phyloP scores from a whole-genome alignment of 164 flowering plant species.

The Berberis vulgaris region DNA sequence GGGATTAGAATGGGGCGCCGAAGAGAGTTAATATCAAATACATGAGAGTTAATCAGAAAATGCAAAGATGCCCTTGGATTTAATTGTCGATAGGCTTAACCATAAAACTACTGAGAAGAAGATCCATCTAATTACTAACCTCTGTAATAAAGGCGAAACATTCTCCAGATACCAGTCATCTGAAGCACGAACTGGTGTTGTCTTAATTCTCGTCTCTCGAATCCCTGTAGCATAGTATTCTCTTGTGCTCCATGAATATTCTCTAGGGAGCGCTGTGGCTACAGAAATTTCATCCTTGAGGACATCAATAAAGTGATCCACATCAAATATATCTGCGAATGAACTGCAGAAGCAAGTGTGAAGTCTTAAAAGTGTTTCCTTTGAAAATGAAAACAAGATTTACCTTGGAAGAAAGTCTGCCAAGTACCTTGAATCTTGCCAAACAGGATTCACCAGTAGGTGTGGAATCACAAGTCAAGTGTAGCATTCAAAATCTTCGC shows the following conservation, averaged over 20 bases:
- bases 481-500: conserved; percentile 97
- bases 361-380: conserved; percentile 9
- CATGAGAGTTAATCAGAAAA: too few relatives aligned
- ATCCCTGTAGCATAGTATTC: conserved; percentile 92
- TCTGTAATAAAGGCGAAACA: conserved; percentile 73
- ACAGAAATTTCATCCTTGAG: conserved; percentile 83
- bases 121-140: conserved; percentile 33
- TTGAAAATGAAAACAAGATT: background rate
- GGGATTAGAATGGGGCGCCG: too few relatives aligned
- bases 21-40: too few relatives aligned
- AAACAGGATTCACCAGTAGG: conserved; percentile 93
- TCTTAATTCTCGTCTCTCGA: conserved; percentile 77
- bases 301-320: conserved; percentile 83
- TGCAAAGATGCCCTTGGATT: too few relatives aligned
- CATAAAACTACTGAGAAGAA: too few relatives aligned
- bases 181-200: conserved; percentile 95
- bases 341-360: conserved; percentile 48
- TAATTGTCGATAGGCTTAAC: too few relatives aligned
- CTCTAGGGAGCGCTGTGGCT: conserved; percentile 73
- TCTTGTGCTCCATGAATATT: conserved; percentile 91
- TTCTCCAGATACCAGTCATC: conserved; percentile 90
- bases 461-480: conserved; percentile 85
- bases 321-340: conserved; percentile 89
- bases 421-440: conserved; percentile 88
- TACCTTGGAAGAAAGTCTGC: background rate